Base-by-base conservation (phyloP, 192 early-diverging fungal species). In the Thamnidium elegans region DNA sequence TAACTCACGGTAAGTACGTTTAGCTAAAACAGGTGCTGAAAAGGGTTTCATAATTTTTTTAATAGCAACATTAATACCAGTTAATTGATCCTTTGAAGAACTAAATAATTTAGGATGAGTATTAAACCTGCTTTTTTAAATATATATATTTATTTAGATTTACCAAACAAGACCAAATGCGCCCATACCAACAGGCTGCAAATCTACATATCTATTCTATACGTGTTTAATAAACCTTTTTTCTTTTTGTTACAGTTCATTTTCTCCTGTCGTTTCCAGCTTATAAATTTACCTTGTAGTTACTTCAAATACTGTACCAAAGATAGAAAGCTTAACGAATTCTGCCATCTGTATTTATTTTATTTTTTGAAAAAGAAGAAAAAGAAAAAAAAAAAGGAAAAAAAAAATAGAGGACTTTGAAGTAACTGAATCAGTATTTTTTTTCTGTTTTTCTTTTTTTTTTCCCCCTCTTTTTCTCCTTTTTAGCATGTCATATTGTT, bases 11-110 rank as follows among this genome's bases (percentile, higher is more conserved):
- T 95, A 96, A 31, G 94, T 94, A 50, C 96, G 84, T 79, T 99
- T 99, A 34, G 94, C 89, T 26, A 99, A 81, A 14, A 96, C 92
- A 10, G 92, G 87, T 36, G 92, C 92, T 66, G 84, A 87, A 80
- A 96, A 99, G 10, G 95, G 95, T 55, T 92, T 92, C 84, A 93
- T 87, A 58, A 99, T 94, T 76, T 99, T 99, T 70, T 99, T 99
- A 67, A 99, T 92, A 26, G 96, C 96, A 4, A 93, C 92, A 61
- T 85, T 84, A 63, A 84, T 84, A 30, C 87, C 80, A 2, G 94
- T 94, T 62, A 91, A 78, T 65, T 92, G 88, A 72, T 97, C 92
- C 56, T 89, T 91, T 7, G 95, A 91, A 11, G 95, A 96, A 71
- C 92, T 94, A 43, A 9, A 13, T 8, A 21, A 26, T 30, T 26